Evolutionary conservation across 345 rosid genomes (phyloP), one percentile per base, ranked within the genome.

Genomic region (Microthlaspi erraticum): DNA sequence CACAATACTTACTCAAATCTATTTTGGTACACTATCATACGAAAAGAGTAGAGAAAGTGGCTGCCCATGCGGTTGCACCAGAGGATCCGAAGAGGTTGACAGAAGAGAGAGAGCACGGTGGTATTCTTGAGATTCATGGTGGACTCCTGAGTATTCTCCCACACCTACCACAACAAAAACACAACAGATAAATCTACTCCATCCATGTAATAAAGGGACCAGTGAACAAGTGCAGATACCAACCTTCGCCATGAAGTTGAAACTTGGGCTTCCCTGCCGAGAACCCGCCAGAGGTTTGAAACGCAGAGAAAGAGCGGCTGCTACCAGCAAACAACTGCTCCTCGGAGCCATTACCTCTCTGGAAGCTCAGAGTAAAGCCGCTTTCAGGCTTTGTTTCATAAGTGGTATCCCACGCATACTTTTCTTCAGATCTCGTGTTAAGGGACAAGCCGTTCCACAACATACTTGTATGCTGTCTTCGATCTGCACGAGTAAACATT

Each of bases 21-120:
- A 70, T 51, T 44, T 70, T 49, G 59, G 42, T 59, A 70, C 56
- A 57, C 44, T 67, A 60, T 64, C 71, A 65, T 56, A 65, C 31
- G 72, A 65, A 64, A 18, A 37, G 44, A 58, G 72, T 41, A 32
- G 60, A 42, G 78, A 51, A 33, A 10, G 19, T 11, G 72, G 60
- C 19, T 48, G 71, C n/a, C 31, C 18, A 32, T 71, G 75, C 52
- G 75, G 44, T 66, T 73, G 43, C 11, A 39, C 66, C 72, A 56
- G 19, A 10, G 36, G 61, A 59, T 17, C 58, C 72, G 84, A 81
- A 74, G 83, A 83, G 42, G 84, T 91, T 93, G 98, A 91, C 98
- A 93, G 96, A 93, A 93, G 97, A 93, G 97, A 93, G 98, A 89
- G 97, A 91, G 97, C 98, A 89, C 91, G 81, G 37, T 85, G 86